Evolutionary conservation across 495 filamentous ascomycete species (phyloP).

Genomic region (Neurospora hispaniola): DNA sequence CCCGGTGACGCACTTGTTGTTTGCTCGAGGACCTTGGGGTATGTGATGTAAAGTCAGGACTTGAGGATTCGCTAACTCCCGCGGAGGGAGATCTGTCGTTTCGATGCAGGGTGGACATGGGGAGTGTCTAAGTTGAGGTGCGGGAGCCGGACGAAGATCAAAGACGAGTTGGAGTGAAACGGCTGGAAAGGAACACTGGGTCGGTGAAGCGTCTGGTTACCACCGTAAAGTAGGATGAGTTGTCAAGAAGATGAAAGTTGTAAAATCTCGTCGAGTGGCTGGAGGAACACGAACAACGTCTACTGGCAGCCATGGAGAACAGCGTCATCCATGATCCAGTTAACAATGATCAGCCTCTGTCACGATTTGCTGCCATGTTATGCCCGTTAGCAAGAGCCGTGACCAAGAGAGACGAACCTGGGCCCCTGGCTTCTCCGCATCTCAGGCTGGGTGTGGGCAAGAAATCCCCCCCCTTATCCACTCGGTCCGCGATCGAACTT

Average conservation of each 20-base stretch:
- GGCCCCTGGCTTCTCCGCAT: constrained; percentile 9
- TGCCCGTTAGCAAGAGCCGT: constrained; percentile 10
- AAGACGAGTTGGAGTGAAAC: neutral
- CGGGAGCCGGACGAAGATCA: neutral
- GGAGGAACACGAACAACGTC: neutral
- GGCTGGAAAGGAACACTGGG: neutral
- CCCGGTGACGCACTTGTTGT: constrained; percentile 27
- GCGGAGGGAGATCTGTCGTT: constrained; percentile 20
- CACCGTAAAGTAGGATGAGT: neutral
- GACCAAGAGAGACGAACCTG: constrained; percentile 1
- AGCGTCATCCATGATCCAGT: neutral
- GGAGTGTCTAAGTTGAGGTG: neutral
- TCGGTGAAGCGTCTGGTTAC: constrained; percentile 1
- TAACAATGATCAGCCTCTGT: neutral
- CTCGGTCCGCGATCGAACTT: neutral
- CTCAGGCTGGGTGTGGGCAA: neutral
- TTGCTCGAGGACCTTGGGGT: constrained; percentile 15
- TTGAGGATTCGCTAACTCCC: constrained; percentile 15
- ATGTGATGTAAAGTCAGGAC: constrained; percentile 14
- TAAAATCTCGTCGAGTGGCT: neutral
- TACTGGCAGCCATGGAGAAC: neutral
- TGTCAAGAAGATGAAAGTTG: constrained; percentile 2
- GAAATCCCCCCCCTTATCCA: constrained; percentile 1
- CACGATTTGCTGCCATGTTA: neutral
- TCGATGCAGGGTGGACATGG: constrained; percentile 1